Percentiles rank a stretch among this genome's conserved stretches.
Evolutionary conservation across 768 basidiomycete genomes (phyloP).

Genomic region (Pulveroboletus ravenelii): DNA sequence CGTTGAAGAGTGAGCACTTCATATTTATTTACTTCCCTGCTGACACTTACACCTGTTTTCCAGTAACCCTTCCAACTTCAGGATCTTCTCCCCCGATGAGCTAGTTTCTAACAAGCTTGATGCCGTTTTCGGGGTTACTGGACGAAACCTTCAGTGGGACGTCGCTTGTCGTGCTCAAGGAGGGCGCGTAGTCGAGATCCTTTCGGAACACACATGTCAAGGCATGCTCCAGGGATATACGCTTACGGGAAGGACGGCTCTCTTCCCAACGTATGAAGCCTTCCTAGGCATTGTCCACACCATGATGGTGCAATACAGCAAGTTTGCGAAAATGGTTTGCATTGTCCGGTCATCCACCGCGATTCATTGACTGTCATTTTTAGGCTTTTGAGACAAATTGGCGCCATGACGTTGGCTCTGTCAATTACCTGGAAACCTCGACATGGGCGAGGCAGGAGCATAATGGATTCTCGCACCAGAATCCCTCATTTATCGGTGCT

Average conservation of each 20-base stretch:
- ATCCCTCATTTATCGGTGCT: conserved; percentile 80
- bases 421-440: conserved; percentile 86
- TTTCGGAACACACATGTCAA: conserved; percentile 85
- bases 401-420: conserved; percentile 63
- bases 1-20: conserved; percentile 42
- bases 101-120: conserved; percentile 86
- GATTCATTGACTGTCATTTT: not conserved
- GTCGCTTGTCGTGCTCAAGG: conserved; percentile 57
- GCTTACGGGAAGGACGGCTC: conserved; percentile 76
- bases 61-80: conserved; percentile 73
- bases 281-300: conserved; percentile 88
- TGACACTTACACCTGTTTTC: not conserved
- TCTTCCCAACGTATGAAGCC: conserved; percentile 89
- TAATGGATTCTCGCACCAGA: conserved; percentile 88
- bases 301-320: conserved; percentile 87
- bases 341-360: not conserved
- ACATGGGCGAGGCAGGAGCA: conserved; percentile 85
- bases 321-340: conserved; percentile 78
- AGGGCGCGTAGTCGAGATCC: conserved; percentile 83
- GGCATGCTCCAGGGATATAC: conserved; percentile 93
- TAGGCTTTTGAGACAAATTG: conserved; percentile 60
- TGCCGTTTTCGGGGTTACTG: conserved; percentile 61
- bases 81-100: conserved; percentile 91
- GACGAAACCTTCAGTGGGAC: conserved; percentile 88
- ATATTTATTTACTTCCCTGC: not conserved